Evolutionary conservation across 352 stramenopile genomes (phyloP).

Genomic region (Phytophthora lateralis): DNA sequence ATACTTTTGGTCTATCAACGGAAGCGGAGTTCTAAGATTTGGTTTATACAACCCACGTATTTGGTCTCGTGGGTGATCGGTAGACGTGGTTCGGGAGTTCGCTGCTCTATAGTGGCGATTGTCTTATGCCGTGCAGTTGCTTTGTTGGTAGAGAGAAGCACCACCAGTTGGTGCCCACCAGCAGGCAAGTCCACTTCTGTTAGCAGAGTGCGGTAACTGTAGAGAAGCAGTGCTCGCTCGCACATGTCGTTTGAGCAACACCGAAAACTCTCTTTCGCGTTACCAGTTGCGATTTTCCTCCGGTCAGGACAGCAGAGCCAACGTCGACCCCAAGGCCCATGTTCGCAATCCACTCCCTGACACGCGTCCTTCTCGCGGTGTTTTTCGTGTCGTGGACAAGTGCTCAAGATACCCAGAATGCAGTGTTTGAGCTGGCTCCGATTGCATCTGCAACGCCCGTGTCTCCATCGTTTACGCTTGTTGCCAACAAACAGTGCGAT

Average conservation of each 20-base stretch:
- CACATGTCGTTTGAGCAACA: not conserved
- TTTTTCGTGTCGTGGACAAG: not conserved
- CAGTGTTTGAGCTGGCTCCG: conserved; percentile 25
- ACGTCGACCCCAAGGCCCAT: conserved; percentile 9
- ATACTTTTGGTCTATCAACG: too few species aligned
- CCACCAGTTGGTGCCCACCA: conserved; percentile 7
- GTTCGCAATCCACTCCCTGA: not conserved
- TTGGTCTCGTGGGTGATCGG: too few species aligned
- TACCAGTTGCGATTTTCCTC: conserved; percentile 19
- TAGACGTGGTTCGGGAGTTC: not conserved
- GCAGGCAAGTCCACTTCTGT: not conserved
- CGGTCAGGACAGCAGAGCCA: not conserved
- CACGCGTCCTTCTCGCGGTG: conserved; percentile 2
- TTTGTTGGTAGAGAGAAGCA: conserved; percentile 13
- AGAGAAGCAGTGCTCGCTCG: not conserved
- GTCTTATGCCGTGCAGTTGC: not conserved
- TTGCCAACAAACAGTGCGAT: conserved; percentile 41
- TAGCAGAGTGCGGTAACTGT: not conserved
- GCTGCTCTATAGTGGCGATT: not conserved
- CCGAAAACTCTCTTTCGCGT: conserved; percentile 1
- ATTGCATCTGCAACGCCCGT: conserved; percentile 37
- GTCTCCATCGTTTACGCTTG: conserved; percentile 46
- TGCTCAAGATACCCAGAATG: conserved; percentile 17
- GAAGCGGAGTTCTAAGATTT: too few species aligned
- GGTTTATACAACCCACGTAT: too few species aligned